Conservation (phyloP, 2,329 filamentous ascomycete species). For the Dactylellina haptotyla region DNA sequence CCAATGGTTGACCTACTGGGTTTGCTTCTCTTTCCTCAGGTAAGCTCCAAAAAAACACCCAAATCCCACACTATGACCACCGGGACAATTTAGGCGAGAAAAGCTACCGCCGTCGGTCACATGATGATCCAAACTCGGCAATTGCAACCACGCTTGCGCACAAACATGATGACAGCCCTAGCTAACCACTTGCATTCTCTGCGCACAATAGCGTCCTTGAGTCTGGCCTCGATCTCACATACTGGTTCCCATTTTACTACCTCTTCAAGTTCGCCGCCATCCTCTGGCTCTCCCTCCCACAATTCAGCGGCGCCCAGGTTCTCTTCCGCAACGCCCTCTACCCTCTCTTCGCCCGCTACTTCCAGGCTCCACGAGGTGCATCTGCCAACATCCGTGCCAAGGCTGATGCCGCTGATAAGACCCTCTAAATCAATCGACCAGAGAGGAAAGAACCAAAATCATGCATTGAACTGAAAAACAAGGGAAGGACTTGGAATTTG, state of each 20-base stretch:
- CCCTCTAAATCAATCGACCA: conserved; percentile 27
- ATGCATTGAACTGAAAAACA: neutral
- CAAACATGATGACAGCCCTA: conserved; percentile 40
- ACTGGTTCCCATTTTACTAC: conserved; percentile 99
- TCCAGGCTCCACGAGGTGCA: conserved; percentile 75
- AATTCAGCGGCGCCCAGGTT: conserved; percentile 95
- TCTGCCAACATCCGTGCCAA: conserved; percentile 88
- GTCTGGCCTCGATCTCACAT: conserved; percentile 83
- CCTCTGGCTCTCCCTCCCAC: conserved; percentile 95
- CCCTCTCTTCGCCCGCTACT: conserved; percentile 93
- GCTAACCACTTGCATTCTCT: neutral
- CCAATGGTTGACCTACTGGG: conserved; percentile 82
- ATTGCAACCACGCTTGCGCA: neutral
- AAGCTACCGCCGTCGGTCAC: conserved; percentile 44
- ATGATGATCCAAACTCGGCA: conserved; percentile 40
- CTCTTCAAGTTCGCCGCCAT: conserved; percentile 99
- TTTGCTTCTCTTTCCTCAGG: conserved; percentile 78
- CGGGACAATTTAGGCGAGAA: conserved; percentile 44
- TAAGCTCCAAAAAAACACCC: conserved; percentile 53
- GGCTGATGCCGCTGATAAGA: conserved; percentile 73
- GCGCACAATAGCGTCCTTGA: conserved; percentile 78
- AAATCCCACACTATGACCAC: neutral
- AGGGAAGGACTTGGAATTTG: neutral
- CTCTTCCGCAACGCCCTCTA: conserved; percentile 96
- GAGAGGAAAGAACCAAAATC: neutral